These are phyloP conservation scores for Microcos paniculata DNA, from an alignment of 345 rosid species.

Conservation along the genomic window DNA sequence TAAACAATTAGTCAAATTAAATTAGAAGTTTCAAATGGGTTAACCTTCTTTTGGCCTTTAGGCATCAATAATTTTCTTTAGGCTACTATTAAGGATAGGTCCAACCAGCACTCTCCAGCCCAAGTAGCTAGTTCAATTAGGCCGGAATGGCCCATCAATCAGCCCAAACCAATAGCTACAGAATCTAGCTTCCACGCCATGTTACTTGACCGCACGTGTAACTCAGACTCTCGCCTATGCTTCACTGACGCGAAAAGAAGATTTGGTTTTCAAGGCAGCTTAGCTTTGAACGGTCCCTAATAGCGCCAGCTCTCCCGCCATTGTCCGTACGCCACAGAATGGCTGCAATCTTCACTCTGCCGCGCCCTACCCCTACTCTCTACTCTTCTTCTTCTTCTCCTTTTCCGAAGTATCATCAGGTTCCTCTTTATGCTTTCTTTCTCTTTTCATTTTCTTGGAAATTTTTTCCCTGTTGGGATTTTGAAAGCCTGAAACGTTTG, in stretches of 20 bases:
- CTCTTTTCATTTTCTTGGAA: background rate
- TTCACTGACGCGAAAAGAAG: background rate
- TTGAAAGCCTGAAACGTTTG: background rate
- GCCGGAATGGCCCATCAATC: background rate
- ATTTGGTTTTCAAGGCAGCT: background rate
- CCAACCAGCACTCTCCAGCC: background rate
- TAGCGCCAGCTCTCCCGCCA: slow-evolving; percentile 6
- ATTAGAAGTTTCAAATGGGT: background rate
- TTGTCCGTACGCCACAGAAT: background rate
- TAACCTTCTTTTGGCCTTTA: background rate
- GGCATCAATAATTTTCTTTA: too few species aligned
- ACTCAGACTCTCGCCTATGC: background rate
- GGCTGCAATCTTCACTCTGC: slow-evolving; percentile 3
- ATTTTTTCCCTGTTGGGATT: background rate
- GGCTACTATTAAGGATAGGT: background rate
- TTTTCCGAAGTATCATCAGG: background rate
- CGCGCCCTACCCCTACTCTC: background rate
- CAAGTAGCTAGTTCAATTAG: background rate
- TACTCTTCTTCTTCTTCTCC: background rate
- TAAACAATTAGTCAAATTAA: too few species aligned
- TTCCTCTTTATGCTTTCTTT: background rate
- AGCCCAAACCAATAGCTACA: background rate
- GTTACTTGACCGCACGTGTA: background rate
- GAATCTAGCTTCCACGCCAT: background rate
- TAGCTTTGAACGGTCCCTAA: slow-evolving; percentile 3